Base-by-base conservation (phyloP, 2,329 filamentous ascomycete species). In the Ascocoryne sarcoides region DNA sequence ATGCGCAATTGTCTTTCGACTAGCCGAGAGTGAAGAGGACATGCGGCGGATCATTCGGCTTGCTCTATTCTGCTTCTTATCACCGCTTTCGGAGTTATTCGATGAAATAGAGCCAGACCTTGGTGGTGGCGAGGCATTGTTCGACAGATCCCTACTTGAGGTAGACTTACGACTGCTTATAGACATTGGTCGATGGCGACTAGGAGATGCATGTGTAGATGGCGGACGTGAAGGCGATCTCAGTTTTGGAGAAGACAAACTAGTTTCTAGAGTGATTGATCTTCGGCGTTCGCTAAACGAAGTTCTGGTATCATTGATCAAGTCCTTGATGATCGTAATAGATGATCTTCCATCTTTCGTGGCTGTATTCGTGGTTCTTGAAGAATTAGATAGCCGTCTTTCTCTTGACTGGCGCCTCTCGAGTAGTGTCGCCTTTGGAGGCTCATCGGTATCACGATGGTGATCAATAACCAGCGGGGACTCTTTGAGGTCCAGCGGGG, bases 1-100 rank as follows among this genome's bases (percentile, higher is more conserved):
- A 42, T 57, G 52, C 5, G 55, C 54, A 12, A 66, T 48, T 9
- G 52, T 58, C 39, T 60, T 60, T n/a, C 63, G 57, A 47, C 60
- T 66, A 4, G 68, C 63, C 19, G 70, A 57, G 18, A 65, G 65
- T 10, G 73, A 69, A 15, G 71, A 73, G n/a, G 74, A 78, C 74
- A 84, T 79, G 40, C 79, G 71, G 53, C 77, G 76, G 56, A 84
- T 70, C 50, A 84, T 68, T 19, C 80, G 54, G 32, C 47, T 55
- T 32, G 58, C 48, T 36, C 56, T 50, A 35, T 45, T 55, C 8
- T 71, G 52, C 69, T 79, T 44, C 73, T 74, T 53, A 70, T 69
- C 48, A 64, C 73, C 33, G 65, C 67, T 57, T 64, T 73, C 60
- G 69, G 77, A 54, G 41, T 43, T 41, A n/a, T 32, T 65, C 60